phyloP scores from a whole-genome alignment of 257 asterid genomes.

The Solanum pinnatisectum region DNA sequence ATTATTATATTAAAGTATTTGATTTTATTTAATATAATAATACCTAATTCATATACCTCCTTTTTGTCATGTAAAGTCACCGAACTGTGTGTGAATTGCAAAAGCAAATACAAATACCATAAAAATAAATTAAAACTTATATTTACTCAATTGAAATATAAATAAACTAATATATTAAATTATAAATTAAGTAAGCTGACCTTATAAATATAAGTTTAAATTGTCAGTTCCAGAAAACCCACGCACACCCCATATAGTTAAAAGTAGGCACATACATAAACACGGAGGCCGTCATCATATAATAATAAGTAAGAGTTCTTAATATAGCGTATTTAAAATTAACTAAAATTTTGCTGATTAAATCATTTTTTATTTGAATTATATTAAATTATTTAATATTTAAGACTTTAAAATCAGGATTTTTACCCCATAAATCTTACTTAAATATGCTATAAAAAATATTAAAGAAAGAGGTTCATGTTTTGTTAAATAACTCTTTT shows the following conservation, averaged over 20 bases:
- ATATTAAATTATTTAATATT: no score
- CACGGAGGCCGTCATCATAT: background rate
- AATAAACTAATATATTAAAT: no score
- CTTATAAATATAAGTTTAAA: no score
- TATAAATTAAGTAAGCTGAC: background rate
- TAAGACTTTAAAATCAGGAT: background rate
- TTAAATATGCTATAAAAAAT: no score
- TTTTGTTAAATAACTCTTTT: no score
- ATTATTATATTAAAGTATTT: no score
- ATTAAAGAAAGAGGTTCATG: no score
- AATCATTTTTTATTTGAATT: background rate
- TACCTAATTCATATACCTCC: background rate
- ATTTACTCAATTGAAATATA: background rate
- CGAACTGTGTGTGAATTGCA: background rate
- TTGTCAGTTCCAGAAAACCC: background rate
- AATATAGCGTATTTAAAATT: background rate
- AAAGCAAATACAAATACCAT: background rate
- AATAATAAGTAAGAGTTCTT: background rate
- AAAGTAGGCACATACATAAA: background rate
- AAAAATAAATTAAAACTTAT: background rate
- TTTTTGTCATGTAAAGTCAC: background rate
- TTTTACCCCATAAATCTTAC: background rate
- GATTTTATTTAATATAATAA: no score
- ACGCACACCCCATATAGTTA: background rate
- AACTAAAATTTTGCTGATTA: background rate